Percentiles rank a stretch among this genome's conserved stretches.
Evolutionary conservation across 306 rosid genomes (phyloP).

Genomic region (Trifolium dubium): DNA sequence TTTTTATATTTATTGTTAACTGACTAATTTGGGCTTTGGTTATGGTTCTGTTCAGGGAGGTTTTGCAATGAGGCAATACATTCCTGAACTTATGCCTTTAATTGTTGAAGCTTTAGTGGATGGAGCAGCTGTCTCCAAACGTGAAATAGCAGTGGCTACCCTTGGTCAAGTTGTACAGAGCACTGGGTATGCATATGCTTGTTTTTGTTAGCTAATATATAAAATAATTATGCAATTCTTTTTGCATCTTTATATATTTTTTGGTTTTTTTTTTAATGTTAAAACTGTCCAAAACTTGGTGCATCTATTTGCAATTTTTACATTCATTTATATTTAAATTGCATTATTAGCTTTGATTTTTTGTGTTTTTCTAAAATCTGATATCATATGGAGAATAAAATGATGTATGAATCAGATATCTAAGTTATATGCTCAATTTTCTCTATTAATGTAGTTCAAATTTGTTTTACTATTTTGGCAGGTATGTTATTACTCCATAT

Average conservation of each 20-base stretch:
- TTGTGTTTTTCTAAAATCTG: conserved; percentile 25
- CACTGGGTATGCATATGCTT: conserved; percentile 76
- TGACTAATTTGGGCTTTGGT: conserved; percentile 35
- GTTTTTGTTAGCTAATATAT: conserved; percentile 31
- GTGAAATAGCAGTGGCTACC: conserved; percentile 95
- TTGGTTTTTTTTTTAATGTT: conserved; percentile 26
- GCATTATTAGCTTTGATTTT: background rate
- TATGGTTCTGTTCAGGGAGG: conserved; percentile 76
- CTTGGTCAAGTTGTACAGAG: conserved; percentile 99
- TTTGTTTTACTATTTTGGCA: conserved; percentile 42
- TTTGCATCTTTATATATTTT: conserved; percentile 29
- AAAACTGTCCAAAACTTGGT: conserved; percentile 18
- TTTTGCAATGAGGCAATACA: conserved; percentile 94
- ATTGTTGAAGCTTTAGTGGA: conserved; percentile 94
- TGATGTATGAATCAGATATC: conserved; percentile 34
- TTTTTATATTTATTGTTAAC: conserved; percentile 14
- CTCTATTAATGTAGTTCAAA: conserved; percentile 19
- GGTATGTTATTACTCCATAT: conserved; percentile 97
- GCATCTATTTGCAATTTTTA: conserved; percentile 24
- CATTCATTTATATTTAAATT: conserved; percentile 20
- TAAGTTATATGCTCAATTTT: conserved; percentile 31
- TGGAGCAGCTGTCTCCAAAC: conserved; percentile 92
- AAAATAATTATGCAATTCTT: conserved; percentile 5
- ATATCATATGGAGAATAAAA: conserved; percentile 20
- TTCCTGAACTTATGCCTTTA: conserved; percentile 98